Conservation (phyloP, 108 stramenopile genomes). For the Schizochytrium sp. region DNA sequence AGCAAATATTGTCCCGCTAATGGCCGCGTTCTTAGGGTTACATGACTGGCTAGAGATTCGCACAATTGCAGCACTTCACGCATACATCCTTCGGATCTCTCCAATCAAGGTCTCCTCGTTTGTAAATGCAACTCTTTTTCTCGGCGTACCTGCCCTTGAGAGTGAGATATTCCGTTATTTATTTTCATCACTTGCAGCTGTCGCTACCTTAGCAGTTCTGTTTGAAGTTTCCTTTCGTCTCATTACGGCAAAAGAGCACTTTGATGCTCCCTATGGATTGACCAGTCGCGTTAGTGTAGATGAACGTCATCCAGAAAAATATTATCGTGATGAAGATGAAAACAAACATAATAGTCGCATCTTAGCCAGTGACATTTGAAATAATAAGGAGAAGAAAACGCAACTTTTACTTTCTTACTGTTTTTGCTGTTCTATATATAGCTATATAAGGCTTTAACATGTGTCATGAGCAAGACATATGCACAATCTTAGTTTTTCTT, state of each 20-base stretch:
- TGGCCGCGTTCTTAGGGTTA: not conserved
- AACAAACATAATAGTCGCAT: not conserved
- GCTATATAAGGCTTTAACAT: not conserved
- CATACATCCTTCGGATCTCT: not conserved
- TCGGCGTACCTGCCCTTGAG: not conserved
- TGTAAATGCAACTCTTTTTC: constrained; percentile 7
- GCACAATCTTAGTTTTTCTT: not conserved
- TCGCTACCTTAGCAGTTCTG: not conserved
- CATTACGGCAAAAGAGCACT: not conserved
- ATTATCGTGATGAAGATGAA: constrained; percentile 43
- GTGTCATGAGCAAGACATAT: not conserved
- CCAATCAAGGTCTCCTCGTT: constrained; percentile 10
- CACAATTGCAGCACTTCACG: constrained; percentile 8
- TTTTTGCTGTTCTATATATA: not conserved
- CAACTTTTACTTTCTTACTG: not conserved
- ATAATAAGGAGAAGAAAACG: not conserved
- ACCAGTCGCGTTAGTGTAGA: not conserved
- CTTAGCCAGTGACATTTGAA: not conserved
- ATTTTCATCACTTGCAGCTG: not conserved
- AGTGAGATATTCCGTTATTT: constrained; percentile 32
- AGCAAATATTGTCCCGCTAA: constrained; percentile 7
- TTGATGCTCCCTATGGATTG: not conserved
- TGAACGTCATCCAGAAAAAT: constrained; percentile 34
- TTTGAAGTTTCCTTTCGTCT: not conserved
- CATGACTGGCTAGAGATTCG: constrained; percentile 60